Base-by-base conservation (phyloP, 2,329 filamentous ascomycete species). In the Aspergillaceae sp. region DNA sequence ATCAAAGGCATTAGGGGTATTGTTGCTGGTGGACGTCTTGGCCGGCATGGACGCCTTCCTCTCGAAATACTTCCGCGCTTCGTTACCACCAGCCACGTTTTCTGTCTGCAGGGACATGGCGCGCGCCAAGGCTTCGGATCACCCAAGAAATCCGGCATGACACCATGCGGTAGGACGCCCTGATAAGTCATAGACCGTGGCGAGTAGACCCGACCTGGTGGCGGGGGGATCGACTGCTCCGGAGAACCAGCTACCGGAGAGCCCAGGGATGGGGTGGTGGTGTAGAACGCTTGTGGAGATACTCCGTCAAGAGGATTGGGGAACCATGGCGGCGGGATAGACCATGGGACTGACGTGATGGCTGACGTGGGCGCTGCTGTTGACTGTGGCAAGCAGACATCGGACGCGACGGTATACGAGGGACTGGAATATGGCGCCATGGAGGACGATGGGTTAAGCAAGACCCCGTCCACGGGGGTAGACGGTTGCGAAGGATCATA, bases 311-410 rank as follows among this genome's bases (percentile, higher is more conserved):
- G 54, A 35, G 60, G 51, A 47, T 63, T 50, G 1, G 56, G 47
- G 42, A 63, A 64, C 62, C 62, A 65, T 26, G 59, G 57, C 26
- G 59, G 57, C 27, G 56, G 48, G 4, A 56, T 45, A 3, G 57
- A 51, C 59, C 59, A 62, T 38, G 55, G 53, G 9, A 53, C 45
- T 7, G 57, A 41, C 10, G 52, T 47, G 41, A 49, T 46, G 4
- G 58, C 45, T 10, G 56, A 44, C 2, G 55, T 48, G 9, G 55
- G 49, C 7, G 62, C 49, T 5, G 51, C 56, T 1, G 62, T 57
- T 30, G 56, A 60, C 40, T 56, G 55, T 38, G 36, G 36, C n/a
- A 64, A 46, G 43, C 60, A 58, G 1, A 56, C 51, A 10, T 60
- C 58, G 2, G 60, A 51, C 3, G 58, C 57, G 28, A 61, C 49